Evolutionary conservation across 352 stramenopile genomes (phyloP), one percentile per base, ranked within the genome.

Genomic region (Globisporangium ultimum): DNA sequence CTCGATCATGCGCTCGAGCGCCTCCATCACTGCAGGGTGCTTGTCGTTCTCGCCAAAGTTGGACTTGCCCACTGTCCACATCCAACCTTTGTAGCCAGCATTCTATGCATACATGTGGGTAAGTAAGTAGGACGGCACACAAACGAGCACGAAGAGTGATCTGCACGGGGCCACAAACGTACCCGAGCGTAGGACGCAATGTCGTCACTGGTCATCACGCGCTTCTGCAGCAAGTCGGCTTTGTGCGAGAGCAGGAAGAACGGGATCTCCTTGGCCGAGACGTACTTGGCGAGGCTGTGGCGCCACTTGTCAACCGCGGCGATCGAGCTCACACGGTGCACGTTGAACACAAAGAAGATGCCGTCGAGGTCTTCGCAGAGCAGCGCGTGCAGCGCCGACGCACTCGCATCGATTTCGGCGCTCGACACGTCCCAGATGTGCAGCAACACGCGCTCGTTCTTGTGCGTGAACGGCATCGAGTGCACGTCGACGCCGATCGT

Each of bases 281-380:
- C 59, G 64, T 80, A 87, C 70, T 91, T 88, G 53, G 69, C 70
- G 15, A 95, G 57, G 58, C 60, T 73, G 58, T 91, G 72, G 21
- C 81, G 81, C 85, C 85, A 95, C 64, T 90, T 91, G 71, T 95
- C 85, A 22, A 95, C 67, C 10, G 85, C 83, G 0, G 83, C 83
- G 60, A 95, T 91, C 32, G 85, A 93, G 60, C 82, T 95, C 68
- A 95, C 83, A 36, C 85, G 80, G 58, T 95, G 83, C 40, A 95
- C 81, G 60, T 95, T 95, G 55, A 91, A 91, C n/a, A 93, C 85
- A 43, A 91, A 91, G 66, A 95, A 95, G 53, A 95, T 75, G 50
- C 85, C 85, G 58, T 93, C 85, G 36, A 95, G 74, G 14, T 82
- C 74, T 11, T 93, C 80, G 46, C 85, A 95, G 22, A 91, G 55